Conservation (phyloP, 169 alveolate genomes). For the Babesia bigemina region DNA sequence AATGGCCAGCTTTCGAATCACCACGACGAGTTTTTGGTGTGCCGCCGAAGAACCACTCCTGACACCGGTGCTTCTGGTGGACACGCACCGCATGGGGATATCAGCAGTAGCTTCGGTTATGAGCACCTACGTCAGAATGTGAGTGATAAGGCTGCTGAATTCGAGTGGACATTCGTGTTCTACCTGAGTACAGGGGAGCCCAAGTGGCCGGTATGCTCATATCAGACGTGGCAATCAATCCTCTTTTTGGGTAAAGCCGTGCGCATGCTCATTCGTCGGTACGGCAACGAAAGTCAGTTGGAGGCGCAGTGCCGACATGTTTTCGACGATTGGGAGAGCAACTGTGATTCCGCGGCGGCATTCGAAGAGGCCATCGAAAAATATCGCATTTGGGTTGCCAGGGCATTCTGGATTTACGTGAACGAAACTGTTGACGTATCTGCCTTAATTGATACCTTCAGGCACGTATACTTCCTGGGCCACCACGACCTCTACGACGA, state of each 20-base stretch:
- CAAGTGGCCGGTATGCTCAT: slow-evolving; percentile 4
- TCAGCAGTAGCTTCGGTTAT: slow-evolving; percentile 25
- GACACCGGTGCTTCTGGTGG: slow-evolving; percentile 17
- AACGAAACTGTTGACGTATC: slow-evolving; percentile 60
- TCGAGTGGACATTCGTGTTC: slow-evolving; percentile 74
- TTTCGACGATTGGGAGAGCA: slow-evolving; percentile 28
- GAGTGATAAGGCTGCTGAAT: slow-evolving; percentile 65
- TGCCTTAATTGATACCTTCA: slow-evolving; percentile 56
- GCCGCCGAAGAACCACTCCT: slow-evolving; percentile 57
- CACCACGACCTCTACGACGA: slow-evolving; percentile 67
- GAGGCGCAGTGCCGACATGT: slow-evolving; percentile 2
- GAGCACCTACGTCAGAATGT: slow-evolving; percentile 64
- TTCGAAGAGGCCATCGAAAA: slow-evolving; percentile 69
- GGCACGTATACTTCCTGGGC: slow-evolving; percentile 68
- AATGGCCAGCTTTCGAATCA: slow-evolving; percentile 74
- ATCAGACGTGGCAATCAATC: slow-evolving; percentile 35
- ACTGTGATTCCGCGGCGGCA: slow-evolving; percentile 37
- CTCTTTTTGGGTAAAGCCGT: slow-evolving; percentile 74
- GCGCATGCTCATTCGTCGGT: slow-evolving; percentile 59
- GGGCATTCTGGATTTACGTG: slow-evolving; percentile 68
- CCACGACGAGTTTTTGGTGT: slow-evolving; percentile 70
- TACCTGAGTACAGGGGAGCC: slow-evolving; percentile 41
- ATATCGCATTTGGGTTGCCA: slow-evolving; percentile 67
- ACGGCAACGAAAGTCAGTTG: slow-evolving; percentile 10
- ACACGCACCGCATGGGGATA: background rate